Evolutionary conservation across 306 rosid genomes (phyloP).

Genomic region (Mucuna pruriens): DNA sequence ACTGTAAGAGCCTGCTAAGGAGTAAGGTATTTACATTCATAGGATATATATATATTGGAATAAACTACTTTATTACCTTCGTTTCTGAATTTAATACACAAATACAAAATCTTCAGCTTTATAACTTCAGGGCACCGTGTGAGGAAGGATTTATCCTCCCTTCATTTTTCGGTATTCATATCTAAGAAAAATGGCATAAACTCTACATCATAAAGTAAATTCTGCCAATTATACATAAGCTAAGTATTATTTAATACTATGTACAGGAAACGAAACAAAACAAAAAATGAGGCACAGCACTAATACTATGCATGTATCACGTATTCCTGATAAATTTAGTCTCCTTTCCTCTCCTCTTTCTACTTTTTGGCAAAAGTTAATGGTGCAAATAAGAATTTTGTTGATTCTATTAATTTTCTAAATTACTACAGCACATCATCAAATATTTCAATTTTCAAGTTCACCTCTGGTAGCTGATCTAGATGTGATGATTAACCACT

Average conservation of each 20-base stretch:
- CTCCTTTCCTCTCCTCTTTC: neutral
- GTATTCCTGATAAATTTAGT: neutral
- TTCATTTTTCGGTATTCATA: neutral
- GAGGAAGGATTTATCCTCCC: constrained; percentile 9
- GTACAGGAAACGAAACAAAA: constrained; percentile 22
- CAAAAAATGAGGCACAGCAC: neutral
- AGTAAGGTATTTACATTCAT: constrained; percentile 8
- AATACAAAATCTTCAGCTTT: neutral
- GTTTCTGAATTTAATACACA: neutral
- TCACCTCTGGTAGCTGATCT: constrained; percentile 5
- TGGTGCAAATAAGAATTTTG: constrained; percentile 8
- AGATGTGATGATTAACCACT: neutral
- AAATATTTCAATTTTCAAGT: constrained; percentile 13
- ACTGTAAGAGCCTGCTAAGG: neutral
- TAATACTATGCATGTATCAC: neutral
- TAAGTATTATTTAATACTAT: neutral
- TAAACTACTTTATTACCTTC: neutral
- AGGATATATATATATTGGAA: constrained; percentile 13
- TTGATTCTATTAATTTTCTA: constrained; percentile 11
- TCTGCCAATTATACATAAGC: constrained; percentile 20
- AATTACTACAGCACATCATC: constrained; percentile 10
- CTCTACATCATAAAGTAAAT: constrained; percentile 6
- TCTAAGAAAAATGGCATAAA: constrained; percentile 11
- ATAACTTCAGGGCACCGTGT: neutral
- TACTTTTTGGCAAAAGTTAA: constrained; percentile 16